Evolutionary conservation across 2,329 filamentous ascomycete species (phyloP).

Genomic region (Curvularia sp.): DNA sequence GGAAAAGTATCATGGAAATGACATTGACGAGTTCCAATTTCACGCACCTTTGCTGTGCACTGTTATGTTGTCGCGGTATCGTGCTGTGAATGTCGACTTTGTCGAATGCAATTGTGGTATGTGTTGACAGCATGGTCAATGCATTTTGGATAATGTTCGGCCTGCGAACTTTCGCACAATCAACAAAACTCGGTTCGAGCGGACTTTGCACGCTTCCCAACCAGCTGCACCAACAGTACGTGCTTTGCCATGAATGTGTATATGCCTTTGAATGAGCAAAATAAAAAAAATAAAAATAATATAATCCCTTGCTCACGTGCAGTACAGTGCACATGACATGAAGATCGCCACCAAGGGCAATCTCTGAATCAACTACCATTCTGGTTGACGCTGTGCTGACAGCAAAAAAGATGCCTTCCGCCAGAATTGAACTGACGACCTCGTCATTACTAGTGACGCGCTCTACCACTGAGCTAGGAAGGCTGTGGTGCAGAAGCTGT

Average conservation of each 20-base stretch:
- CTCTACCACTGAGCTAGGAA: slow-evolving; percentile 39
- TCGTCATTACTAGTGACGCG: slow-evolving; percentile 52
- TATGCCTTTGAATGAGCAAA: neutral
- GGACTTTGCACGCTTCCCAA: neutral
- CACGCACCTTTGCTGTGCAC: slow-evolving; percentile 5
- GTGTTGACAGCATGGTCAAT: neutral
- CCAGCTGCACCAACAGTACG: neutral
- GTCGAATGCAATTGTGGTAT: neutral
- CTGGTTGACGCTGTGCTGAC: neutral
- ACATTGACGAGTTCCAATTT: slow-evolving; percentile 43
- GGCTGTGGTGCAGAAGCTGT: slow-evolving; percentile 4
- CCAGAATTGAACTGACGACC: slow-evolving; percentile 39
- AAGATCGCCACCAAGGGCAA: neutral
- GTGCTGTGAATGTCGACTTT: slow-evolving; percentile 1
- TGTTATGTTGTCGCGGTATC: neutral
- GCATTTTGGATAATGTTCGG: neutral
- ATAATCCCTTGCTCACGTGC: too few species aligned
- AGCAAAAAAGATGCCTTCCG: slow-evolving; percentile 13
- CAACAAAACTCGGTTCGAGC: neutral
- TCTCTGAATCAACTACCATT: neutral
- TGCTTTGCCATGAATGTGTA: neutral
- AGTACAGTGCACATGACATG: neutral
- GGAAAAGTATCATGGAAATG: slow-evolving; percentile 49
- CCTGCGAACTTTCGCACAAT: neutral
- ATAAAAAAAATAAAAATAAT: neutral